phyloP scores from a whole-genome alignment of 2,329 filamentous ascomycete genomes.

The Penicillium sp. region DNA sequence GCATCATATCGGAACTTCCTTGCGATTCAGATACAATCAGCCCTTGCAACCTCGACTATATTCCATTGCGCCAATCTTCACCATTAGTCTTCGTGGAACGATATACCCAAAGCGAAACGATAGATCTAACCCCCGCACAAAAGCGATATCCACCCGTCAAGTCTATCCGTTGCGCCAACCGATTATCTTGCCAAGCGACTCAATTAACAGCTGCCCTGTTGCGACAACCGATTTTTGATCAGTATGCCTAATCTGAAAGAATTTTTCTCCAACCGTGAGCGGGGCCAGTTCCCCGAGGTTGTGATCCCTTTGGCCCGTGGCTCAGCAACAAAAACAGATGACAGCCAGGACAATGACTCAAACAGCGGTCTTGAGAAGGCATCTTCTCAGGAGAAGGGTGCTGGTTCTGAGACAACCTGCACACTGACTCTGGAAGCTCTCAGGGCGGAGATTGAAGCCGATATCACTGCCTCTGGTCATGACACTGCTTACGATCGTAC shows the following conservation, averaged over 20 bases:
- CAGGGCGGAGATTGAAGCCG: conserved; percentile 65
- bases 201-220: conserved; percentile 5
- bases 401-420: conserved; percentile 38
- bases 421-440: conserved; percentile 68
- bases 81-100: background rate
- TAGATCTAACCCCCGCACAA: conserved; percentile 1
- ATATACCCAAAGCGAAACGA: background rate
- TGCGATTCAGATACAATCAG: conserved; percentile 3
- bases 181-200: conserved; percentile 6
- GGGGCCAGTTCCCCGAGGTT: conserved; percentile 43
- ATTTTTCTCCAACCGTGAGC: conserved; percentile 16
- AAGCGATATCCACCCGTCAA: background rate
- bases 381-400: conserved; percentile 41
- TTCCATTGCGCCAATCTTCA: conserved; percentile 12
- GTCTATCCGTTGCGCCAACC: conserved; percentile 5
- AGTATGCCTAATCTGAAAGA: conserved; percentile 19
- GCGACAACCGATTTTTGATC: background rate
- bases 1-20: background rate
- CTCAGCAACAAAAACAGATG: conserved; percentile 34
- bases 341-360: conserved; percentile 31
- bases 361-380: conserved; percentile 34
- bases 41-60: conserved; percentile 11
- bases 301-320: conserved; percentile 53
- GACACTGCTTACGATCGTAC: conserved; percentile 75
- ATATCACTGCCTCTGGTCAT: conserved; percentile 56